These are phyloP conservation scores for Pulveroboletus sp. DNA, from an alignment of 1,284 basidiomycete genomes.

Conservation along the genomic window DNA sequence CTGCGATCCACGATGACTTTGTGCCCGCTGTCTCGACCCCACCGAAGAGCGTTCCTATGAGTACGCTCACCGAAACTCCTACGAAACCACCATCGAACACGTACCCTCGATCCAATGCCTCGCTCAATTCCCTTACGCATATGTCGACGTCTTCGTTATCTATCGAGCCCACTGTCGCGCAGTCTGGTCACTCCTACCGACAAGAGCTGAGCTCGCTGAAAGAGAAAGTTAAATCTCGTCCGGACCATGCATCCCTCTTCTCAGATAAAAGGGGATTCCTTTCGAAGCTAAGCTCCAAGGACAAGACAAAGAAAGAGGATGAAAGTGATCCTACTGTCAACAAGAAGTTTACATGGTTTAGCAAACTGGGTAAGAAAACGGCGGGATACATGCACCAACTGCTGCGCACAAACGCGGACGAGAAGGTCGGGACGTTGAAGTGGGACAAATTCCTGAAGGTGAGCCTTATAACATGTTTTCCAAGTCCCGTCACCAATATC, in stretches of 20 bases:
- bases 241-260: constrained; percentile 53
- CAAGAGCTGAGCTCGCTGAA: constrained; percentile 53
- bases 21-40: constrained; percentile 20
- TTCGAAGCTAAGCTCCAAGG: constrained; percentile 46
- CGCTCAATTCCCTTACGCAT: constrained; percentile 34
- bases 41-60: constrained; percentile 22
- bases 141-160: constrained; percentile 49
- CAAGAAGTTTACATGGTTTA: constrained; percentile 54
- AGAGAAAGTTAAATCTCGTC: constrained; percentile 68
- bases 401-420: constrained; percentile 55
- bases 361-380: constrained; percentile 59
- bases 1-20: constrained; percentile 24
- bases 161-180: constrained; percentile 50
- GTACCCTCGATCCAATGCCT: constrained; percentile 23
- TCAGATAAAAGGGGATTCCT: constrained; percentile 53
- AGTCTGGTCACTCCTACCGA: constrained; percentile 71
- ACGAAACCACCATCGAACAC: constrained; percentile 19
- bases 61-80: constrained; percentile 20
- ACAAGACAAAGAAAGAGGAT: constrained; percentile 41
- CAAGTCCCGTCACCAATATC: background rate
- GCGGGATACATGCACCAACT: constrained; percentile 62
- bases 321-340: constrained; percentile 37
- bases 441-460: constrained; percentile 72
- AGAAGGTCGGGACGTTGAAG: constrained; percentile 65
- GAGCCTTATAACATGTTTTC: background rate